phyloP scores from a whole-genome alignment of 2,329 filamentous ascomycete species.

The Rhexocercosporidium sp. region DNA sequence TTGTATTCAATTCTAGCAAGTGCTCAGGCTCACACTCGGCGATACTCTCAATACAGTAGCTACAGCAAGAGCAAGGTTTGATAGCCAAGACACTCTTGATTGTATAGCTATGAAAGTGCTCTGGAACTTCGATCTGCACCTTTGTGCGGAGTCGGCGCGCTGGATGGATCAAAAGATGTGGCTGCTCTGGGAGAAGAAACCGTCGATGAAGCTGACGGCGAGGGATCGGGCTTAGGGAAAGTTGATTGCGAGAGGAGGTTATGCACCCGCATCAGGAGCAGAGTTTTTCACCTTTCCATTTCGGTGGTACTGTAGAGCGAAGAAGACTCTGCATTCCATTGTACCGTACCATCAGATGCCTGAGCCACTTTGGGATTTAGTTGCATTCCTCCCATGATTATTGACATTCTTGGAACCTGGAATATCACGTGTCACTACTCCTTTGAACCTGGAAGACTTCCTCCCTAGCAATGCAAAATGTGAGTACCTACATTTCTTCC shows the following conservation, averaged over 20 bases:
- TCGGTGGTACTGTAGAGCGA: not conserved
- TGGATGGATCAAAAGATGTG: constrained; percentile 29
- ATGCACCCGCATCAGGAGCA: not conserved
- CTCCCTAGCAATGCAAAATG: not conserved
- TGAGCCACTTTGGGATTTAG: not conserved
- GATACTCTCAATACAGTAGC: not conserved
- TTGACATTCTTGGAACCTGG: not conserved
- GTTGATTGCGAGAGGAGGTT: too few relatives aligned
- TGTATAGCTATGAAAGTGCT: constrained; percentile 29
- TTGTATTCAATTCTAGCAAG: too few relatives aligned
- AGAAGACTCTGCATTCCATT: not conserved
- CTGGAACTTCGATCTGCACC: constrained; percentile 32
- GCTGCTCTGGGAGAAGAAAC: constrained; percentile 28
- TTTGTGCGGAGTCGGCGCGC: constrained; percentile 17
- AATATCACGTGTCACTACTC: not conserved
- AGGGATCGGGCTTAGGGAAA: not conserved
- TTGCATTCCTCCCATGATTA: not conserved
- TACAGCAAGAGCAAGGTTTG: too few relatives aligned
- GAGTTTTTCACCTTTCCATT: not conserved
- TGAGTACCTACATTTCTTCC: not conserved
- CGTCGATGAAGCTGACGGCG: constrained; percentile 21
- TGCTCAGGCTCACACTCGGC: too few relatives aligned
- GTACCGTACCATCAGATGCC: not conserved
- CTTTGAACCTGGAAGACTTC: not conserved
- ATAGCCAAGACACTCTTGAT: too few relatives aligned